Evolutionary conservation across 1,139 yeast species (phyloP).

Genomic region (Kodamaea suecica): DNA sequence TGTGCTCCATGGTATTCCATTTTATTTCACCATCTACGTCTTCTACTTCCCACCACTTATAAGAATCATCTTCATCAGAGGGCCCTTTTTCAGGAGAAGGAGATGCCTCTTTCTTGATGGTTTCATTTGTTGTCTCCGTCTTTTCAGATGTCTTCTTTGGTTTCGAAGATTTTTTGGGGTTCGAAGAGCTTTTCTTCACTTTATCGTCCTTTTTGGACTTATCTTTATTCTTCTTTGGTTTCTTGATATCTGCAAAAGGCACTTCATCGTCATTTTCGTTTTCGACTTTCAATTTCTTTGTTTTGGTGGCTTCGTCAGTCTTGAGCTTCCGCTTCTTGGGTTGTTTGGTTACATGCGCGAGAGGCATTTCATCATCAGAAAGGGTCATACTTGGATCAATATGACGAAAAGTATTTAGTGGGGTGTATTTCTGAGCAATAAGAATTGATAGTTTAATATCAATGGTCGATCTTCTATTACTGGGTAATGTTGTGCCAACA

Average conservation of each 20-base stretch:
- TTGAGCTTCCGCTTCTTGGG: conserved; percentile 6
- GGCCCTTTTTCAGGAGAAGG: conserved; percentile 5
- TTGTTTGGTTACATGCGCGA: conserved; percentile 8
- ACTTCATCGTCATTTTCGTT: conserved; percentile 14
- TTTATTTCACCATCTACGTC: conserved; percentile 68
- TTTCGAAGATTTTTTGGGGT: conserved; percentile 4
- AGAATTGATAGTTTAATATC: no score
- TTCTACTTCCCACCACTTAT: conserved; percentile 86
- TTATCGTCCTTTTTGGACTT: conserved; percentile 4
- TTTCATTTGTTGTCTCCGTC: no score
- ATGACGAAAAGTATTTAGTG: no score
- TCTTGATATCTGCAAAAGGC: conserved; percentile 9
- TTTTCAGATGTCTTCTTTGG: conserved; percentile 4
- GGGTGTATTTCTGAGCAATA: no score
- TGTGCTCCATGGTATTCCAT: conserved; percentile 85
- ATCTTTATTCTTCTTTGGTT: conserved; percentile 6
- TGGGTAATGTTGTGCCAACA: no score
- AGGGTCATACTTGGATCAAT: conserved; percentile 4
- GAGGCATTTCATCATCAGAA: conserved; percentile 11
- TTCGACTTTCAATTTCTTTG: conserved; percentile 5
- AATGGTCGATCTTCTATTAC: no score
- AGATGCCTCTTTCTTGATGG: no score
- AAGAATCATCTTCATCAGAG: conserved; percentile 49
- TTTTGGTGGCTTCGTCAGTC: background rate
- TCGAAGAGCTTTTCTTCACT: no score